These are phyloP conservation scores for Fusarium pseudocircinatum DNA, from an alignment of 2,329 filamentous ascomycete genomes.

Conservation along the genomic window DNA sequence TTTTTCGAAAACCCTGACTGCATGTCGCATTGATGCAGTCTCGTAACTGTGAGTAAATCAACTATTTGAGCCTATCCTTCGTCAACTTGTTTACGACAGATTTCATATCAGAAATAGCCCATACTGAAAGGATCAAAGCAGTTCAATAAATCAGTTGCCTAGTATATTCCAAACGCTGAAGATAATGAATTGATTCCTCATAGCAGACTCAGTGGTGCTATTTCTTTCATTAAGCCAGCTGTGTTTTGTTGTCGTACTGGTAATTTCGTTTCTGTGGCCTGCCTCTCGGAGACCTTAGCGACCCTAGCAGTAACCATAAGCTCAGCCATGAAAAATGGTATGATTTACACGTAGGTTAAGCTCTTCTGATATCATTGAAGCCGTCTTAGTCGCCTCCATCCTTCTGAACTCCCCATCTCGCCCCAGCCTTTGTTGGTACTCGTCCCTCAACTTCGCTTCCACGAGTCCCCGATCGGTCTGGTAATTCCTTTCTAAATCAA, in stretches of 20 bases:
- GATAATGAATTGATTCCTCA: background rate
- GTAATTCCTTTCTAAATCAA: background rate
- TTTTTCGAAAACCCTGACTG: no score
- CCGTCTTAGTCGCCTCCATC: background rate
- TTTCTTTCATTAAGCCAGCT: rapidly evolving
- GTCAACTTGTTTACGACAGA: rapidly evolving
- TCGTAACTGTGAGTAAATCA: no score
- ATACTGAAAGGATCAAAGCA: background rate
- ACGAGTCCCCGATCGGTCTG: rapidly evolving
- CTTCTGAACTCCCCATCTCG: background rate
- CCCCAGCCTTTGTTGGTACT: background rate
- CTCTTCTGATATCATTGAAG: background rate
- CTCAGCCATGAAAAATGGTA: background rate
- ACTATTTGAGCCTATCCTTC: background rate
- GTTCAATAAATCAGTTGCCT: rapidly evolving
- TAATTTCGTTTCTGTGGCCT: rapidly evolving
- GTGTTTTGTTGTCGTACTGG: background rate
- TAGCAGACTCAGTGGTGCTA: background rate
- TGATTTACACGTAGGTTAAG: background rate
- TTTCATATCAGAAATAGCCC: no score
- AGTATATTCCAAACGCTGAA: background rate
- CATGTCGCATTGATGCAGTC: no score
- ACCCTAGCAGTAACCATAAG: rapidly evolving
- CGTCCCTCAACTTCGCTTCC: rapidly evolving
- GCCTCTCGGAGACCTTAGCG: rapidly evolving